Evolutionary conservation across 441 rosid genomes (phyloP).

Genomic region (Arabidopsis lyrata): DNA sequence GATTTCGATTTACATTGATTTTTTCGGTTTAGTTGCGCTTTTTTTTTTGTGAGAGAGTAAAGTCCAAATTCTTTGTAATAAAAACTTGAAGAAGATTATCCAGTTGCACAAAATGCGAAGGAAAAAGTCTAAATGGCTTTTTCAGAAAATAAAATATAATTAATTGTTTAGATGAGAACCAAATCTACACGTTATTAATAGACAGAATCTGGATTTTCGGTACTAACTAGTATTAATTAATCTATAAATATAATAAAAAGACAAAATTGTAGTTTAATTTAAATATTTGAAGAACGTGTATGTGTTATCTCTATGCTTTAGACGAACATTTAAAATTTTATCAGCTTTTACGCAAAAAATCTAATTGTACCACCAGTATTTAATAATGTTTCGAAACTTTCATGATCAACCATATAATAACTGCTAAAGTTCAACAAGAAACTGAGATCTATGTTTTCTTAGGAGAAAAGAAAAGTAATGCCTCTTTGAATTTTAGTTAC

Average conservation of each 20-base stretch:
- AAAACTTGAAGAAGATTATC: conserved; percentile 30
- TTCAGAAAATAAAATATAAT: background rate
- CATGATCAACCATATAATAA: background rate
- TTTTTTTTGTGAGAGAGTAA: background rate
- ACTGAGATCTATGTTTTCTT: conserved; percentile 16
- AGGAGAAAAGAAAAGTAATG: background rate
- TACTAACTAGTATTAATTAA: background rate
- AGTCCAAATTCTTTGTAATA: conserved; percentile 27
- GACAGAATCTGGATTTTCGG: conserved; percentile 43
- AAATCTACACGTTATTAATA: conserved; percentile 45
- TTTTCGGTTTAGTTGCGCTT: conserved; percentile 26
- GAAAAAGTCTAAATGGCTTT: conserved; percentile 44
- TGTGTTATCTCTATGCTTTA: background rate
- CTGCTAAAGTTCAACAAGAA: conserved; percentile 3
- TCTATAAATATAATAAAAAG: background rate
- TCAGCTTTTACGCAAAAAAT: conserved; percentile 1
- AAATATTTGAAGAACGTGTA: conserved; percentile 18
- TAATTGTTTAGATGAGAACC: conserved; percentile 19
- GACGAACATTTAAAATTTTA: conserved; percentile 1
- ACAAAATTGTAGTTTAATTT: background rate
- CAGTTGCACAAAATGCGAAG: conserved; percentile 48
- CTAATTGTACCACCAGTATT: background rate
- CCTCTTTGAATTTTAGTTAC: background rate
- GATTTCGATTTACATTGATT: background rate
- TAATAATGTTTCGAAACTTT: background rate